A percentile compares a stretch with the other conserved stretches of the same genome.
Conservation (phyloP, 2,329 filamentous ascomycete genomes). For the Fusarium sp. region DNA sequence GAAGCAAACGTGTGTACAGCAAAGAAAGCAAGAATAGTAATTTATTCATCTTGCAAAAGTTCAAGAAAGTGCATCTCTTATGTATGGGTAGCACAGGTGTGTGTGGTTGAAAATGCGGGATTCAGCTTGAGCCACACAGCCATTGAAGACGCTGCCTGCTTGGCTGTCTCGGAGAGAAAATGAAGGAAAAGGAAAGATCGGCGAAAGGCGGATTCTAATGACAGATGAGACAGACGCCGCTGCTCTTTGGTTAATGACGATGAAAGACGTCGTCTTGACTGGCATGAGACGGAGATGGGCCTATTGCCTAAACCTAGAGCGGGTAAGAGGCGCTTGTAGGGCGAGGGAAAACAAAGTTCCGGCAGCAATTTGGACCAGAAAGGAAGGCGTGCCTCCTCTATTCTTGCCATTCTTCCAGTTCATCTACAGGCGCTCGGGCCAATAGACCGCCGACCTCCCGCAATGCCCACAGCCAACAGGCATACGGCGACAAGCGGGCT, state of each 20-base stretch:
- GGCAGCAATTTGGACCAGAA: not conserved
- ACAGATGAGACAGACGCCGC: not conserved
- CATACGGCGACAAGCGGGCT: conserved; percentile 11
- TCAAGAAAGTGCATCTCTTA: not conserved
- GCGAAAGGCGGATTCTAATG: not conserved
- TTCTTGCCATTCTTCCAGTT: conserved; percentile 13
- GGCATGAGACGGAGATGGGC: not conserved
- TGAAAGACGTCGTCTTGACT: not conserved
- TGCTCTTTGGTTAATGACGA: not conserved
- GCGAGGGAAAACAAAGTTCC: not conserved
- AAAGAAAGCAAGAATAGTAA: not conserved
- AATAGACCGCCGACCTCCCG: conserved; percentile 35
- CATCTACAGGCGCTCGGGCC: conserved; percentile 28
- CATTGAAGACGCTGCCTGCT: not conserved
- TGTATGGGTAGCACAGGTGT: not conserved
- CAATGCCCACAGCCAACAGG: conserved; percentile 27
- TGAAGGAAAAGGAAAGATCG: not conserved
- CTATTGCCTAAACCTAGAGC: not conserved
- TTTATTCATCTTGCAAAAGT: not conserved
- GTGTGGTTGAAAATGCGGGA: not conserved
- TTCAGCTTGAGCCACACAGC: not conserved
- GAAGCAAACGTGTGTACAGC: not conserved
- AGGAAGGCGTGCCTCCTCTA: not conserved
- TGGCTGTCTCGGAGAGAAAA: not conserved
- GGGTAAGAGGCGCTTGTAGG: not conserved